These are phyloP conservation scores for Intubia oerlemansii DNA, from an alignment of 2,329 filamentous ascomycete genomes.

Conservation along the genomic window DNA sequence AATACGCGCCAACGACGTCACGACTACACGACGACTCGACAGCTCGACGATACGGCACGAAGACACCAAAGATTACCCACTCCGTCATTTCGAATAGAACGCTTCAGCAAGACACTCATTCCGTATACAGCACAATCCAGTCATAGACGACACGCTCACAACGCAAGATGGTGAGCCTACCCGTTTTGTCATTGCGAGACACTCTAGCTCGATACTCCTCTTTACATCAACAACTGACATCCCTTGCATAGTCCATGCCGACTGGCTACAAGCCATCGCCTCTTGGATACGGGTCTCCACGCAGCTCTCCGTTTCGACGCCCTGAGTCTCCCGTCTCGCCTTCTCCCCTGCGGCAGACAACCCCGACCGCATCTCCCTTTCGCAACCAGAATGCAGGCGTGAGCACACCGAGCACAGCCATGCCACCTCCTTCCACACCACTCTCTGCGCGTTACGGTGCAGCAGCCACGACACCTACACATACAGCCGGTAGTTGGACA, in stretches of 20 bases:
- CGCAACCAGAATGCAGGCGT: slow-evolving; percentile 19
- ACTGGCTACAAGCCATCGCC: slow-evolving; percentile 48
- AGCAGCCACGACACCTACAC: slow-evolving; percentile 14
- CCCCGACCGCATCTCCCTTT: slow-evolving; percentile 41
- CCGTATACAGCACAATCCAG: too few relatives aligned
- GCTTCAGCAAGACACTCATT: too few relatives aligned
- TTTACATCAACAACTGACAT: neutral
- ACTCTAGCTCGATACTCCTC: too few relatives aligned
- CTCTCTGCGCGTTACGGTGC: slow-evolving; percentile 16
- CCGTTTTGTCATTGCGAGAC: too few relatives aligned
- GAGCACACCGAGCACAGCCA: neutral
- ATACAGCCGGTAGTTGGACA: neutral
- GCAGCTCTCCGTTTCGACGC: slow-evolving; percentile 42
- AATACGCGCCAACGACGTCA: too few relatives aligned
- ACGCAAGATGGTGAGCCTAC: too few relatives aligned
- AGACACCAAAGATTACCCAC: too few relatives aligned
- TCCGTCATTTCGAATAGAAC: too few relatives aligned
- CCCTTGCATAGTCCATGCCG: slow-evolving; percentile 23
- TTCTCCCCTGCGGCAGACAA: slow-evolving; percentile 40
- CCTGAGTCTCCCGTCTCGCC: slow-evolving; percentile 44
- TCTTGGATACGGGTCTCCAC: slow-evolving; percentile 47
- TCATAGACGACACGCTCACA: too few relatives aligned
- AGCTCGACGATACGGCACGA: too few relatives aligned
- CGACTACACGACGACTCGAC: too few relatives aligned
- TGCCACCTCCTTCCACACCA: slow-evolving; percentile 1